Evolutionary conservation across 169 alveolate genomes (phyloP).

Genomic region (Eimeria zaria): DNA sequence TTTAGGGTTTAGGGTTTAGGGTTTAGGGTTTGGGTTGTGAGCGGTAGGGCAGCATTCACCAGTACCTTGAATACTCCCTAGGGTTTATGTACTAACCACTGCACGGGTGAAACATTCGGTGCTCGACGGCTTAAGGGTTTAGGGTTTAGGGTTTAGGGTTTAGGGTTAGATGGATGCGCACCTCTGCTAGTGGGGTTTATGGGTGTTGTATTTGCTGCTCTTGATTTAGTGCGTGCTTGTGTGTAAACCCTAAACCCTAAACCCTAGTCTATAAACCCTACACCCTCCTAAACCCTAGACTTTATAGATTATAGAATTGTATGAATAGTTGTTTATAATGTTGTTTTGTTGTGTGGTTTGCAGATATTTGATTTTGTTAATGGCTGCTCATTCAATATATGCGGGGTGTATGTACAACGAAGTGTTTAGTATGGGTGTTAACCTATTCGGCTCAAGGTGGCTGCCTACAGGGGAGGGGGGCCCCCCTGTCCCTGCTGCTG

Average conservation of each 20-base stretch:
- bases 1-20: conserved; percentile 3
- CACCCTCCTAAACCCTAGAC: not conserved
- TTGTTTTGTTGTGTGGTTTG: conserved; percentile 53
- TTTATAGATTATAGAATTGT: not conserved
- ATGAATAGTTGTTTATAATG: too few relatives aligned
- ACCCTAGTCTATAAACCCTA: not conserved
- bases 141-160: conserved; percentile 5
- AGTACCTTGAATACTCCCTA: too few relatives aligned
- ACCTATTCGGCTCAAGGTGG: conserved; percentile 94
- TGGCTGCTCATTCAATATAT: conserved; percentile 98
- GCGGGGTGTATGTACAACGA: conserved; percentile 98
- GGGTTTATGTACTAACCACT: not conserved
- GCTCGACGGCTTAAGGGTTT: not conserved
- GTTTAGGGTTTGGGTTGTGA: not conserved
- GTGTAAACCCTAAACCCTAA: too few relatives aligned
- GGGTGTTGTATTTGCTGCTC: not conserved
- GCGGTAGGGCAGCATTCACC: too few relatives aligned
- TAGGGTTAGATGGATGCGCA: not conserved
- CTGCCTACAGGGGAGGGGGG: not conserved
- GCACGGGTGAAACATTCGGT: too few relatives aligned
- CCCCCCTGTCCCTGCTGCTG: conserved; percentile 4
- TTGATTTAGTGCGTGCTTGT: not conserved
- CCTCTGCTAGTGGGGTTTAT: not conserved
- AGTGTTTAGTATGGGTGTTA: conserved; percentile 97
- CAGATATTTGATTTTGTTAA: conserved; percentile 96